Evolutionary conservation across 2,329 filamentous ascomycete species (phyloP).

Genomic region (Fusarium odoratissimum): DNA sequence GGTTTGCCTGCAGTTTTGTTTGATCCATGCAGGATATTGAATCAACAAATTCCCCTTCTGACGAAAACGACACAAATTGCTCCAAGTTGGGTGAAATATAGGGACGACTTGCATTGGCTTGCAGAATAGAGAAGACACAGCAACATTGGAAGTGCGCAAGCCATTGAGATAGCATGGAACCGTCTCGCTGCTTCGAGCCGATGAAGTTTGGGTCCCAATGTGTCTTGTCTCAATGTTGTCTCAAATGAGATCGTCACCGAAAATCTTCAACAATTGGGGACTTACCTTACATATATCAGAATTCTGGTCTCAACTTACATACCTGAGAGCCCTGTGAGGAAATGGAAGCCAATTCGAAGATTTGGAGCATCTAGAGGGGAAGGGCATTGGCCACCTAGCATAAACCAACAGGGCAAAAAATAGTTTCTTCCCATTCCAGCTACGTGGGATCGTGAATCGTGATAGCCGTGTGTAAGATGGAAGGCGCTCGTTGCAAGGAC

Average conservation of each 20-base stretch:
- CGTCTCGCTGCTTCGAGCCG: not conserved
- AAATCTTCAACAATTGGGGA: conserved; percentile 11
- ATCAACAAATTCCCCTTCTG: not conserved
- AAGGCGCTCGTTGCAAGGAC: conserved; percentile 11
- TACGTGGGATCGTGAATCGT: conserved; percentile 7
- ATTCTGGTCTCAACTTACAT: conserved; percentile 25
- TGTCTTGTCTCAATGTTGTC: conserved; percentile 11
- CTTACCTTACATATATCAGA: conserved; percentile 9
- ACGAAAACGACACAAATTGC: conserved; percentile 1
- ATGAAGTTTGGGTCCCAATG: not conserved
- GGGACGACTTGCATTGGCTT: not conserved
- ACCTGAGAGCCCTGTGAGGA: conserved; percentile 13
- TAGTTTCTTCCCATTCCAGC: conserved; percentile 31
- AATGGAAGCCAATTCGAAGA: conserved; percentile 33
- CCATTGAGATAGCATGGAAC: not conserved
- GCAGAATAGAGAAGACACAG: not conserved
- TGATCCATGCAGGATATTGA: conserved; percentile 23
- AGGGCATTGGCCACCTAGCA: conserved; percentile 22
- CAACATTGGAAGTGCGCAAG: not conserved
- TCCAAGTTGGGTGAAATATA: not conserved
- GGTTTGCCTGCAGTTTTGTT: conserved; percentile 35
- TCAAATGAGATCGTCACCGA: conserved; percentile 11
- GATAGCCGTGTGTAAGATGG: conserved; percentile 2
- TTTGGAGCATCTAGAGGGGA: conserved; percentile 12
- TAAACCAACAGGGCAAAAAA: conserved; percentile 9